These are phyloP conservation scores for Xylaria grammica DNA, from an alignment of 495 filamentous ascomycete genomes.

Conservation along the genomic window DNA sequence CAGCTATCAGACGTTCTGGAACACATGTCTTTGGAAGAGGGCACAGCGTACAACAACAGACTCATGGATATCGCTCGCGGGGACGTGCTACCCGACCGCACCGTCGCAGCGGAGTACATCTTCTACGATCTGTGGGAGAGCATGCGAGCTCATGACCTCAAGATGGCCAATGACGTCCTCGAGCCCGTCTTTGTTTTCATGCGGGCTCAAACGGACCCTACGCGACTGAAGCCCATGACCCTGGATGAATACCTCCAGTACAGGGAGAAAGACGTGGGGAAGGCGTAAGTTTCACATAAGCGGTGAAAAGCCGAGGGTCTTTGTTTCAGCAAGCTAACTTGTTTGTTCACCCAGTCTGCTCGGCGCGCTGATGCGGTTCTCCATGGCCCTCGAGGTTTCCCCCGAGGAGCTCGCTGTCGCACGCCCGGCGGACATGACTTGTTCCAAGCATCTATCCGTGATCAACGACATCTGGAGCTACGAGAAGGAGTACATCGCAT, in stretches of 20 bases:
- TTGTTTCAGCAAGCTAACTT: not conserved
- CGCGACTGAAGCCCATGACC: constrained; percentile 23
- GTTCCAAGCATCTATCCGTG: constrained; percentile 43
- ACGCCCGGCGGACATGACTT: constrained; percentile 35
- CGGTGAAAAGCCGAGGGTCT: not conserved
- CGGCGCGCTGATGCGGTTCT: constrained; percentile 44
- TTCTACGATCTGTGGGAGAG: constrained; percentile 44
- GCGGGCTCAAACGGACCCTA: constrained; percentile 39
- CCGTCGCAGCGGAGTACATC: constrained; percentile 43
- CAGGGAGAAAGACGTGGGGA: constrained; percentile 40
- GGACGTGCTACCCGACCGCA: constrained; percentile 37
- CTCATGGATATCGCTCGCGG: constrained; percentile 43
- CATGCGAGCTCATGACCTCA: constrained; percentile 41
- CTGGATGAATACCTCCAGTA: constrained; percentile 40
- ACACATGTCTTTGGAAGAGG: constrained; percentile 47
- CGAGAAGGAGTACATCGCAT: constrained; percentile 43
- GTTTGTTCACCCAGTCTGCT: constrained; percentile 36
- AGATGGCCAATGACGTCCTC: constrained; percentile 40
- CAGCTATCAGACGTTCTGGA: constrained; percentile 43
- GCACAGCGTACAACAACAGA: constrained; percentile 38
- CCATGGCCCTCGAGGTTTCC: constrained; percentile 38
- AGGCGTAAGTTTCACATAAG: constrained; percentile 31
- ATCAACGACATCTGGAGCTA: constrained; percentile 50
- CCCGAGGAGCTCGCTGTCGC: constrained; percentile 28
- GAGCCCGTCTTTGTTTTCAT: constrained; percentile 45